These are phyloP conservation scores for Albophoma yamanashiensis DNA, from an alignment of 2,329 filamentous ascomycete genomes.

Conservation along the genomic window DNA sequence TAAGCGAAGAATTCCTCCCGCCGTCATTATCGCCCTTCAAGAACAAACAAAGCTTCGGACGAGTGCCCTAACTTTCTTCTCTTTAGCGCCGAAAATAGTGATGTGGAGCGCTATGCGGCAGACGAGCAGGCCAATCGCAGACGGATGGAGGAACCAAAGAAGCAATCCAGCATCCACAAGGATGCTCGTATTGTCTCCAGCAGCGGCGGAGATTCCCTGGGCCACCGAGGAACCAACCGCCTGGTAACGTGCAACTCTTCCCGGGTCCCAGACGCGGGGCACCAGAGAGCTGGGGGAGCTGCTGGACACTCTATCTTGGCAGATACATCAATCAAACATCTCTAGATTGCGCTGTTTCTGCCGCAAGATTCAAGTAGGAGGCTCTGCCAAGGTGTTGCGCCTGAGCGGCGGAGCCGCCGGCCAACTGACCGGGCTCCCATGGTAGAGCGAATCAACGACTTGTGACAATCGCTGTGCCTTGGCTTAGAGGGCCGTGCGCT, in stretches of 20 bases:
- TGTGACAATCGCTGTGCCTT: neutral
- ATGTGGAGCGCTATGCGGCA: slow-evolving; percentile 6
- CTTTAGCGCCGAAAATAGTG: neutral
- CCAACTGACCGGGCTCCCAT: neutral
- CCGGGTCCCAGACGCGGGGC: neutral
- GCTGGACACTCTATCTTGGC: neutral
- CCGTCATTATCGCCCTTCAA: neutral
- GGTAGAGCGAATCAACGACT: neutral
- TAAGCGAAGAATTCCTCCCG: neutral
- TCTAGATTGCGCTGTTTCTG: neutral
- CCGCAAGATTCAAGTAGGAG: neutral
- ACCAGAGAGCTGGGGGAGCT: neutral
- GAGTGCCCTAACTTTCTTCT: neutral
- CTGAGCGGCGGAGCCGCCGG: neutral
- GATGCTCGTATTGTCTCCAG: neutral
- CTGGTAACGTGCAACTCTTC: neutral
- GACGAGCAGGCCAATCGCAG: slow-evolving; percentile 10
- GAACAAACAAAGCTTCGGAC: neutral
- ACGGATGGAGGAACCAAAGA: slow-evolving; percentile 12
- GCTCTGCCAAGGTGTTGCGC: neutral
- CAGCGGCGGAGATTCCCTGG: neutral
- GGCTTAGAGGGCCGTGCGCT: neutral
- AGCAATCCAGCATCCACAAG: slow-evolving; percentile 14
- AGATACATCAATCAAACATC: neutral
- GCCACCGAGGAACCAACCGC: neutral